These are phyloP conservation scores for Trametes maxima DNA, from an alignment of 768 basidiomycete species.

Conservation along the genomic window DNA sequence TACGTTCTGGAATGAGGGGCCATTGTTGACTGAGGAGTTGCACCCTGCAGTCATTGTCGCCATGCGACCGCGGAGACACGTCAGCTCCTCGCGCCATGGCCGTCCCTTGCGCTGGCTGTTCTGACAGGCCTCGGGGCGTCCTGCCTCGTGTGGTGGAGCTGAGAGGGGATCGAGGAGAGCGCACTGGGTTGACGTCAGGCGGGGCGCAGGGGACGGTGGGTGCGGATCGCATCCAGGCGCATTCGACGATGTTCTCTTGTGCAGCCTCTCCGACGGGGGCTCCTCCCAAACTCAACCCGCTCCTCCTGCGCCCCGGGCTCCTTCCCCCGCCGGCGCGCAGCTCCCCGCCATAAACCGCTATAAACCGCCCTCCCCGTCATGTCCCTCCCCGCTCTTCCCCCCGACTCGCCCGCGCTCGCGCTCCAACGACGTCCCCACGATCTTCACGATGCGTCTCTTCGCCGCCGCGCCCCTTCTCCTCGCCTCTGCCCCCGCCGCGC, in stretches of 20 bases:
- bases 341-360: no score
- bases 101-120: no score
- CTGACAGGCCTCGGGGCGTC: no score
- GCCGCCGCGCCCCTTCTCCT: constrained; percentile 13
- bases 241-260: background rate
- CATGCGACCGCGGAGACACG: no score
- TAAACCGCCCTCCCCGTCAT: background rate
- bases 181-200: constrained; percentile 10
- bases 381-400: background rate
- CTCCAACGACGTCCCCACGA: background rate
- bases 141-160: background rate
- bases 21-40: no score
- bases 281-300: background rate
- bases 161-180: background rate
- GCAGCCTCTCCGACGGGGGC: background rate
- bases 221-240: constrained; percentile 2
- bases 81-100: no score
- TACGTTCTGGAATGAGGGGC: no score
- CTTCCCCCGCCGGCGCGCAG: no score
- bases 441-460: constrained; percentile 12
- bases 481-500: constrained; percentile 26
- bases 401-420: background rate
- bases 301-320: background rate
- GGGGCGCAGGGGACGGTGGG: background rate
- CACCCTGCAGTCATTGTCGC: no score